Conservation (phyloP, 2,329 filamentous ascomycete genomes). For the Talaromyces sp. region DNA sequence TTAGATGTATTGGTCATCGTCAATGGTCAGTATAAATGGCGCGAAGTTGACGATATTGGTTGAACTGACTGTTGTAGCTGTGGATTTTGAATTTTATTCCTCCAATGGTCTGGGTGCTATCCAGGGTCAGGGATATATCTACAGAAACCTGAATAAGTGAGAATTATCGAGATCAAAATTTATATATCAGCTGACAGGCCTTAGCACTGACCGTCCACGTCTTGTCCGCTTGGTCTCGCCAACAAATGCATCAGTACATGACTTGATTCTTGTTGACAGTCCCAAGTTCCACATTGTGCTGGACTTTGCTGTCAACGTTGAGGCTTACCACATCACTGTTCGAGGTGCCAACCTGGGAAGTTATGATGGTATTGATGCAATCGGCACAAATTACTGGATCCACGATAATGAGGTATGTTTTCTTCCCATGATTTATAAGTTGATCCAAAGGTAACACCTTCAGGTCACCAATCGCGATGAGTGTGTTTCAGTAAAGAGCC, state of each 20-base stretch:
- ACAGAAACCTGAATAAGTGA: conserved; percentile 30
- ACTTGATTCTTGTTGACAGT: conserved; percentile 33
- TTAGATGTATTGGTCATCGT: conserved; percentile 31
- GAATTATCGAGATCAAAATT: background rate
- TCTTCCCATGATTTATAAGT: background rate
- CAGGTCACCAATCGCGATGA: conserved; percentile 39
- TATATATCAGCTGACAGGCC: background rate
- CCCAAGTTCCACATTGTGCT: conserved; percentile 40
- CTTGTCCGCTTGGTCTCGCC: conserved; percentile 27
- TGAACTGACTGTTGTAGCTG: conserved; percentile 20
- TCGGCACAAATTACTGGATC: conserved; percentile 37
- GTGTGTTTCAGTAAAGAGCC: conserved; percentile 39
- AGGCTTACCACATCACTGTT: conserved; percentile 39
- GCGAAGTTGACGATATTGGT: too few relatives aligned
- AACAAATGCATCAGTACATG: conserved; percentile 28
- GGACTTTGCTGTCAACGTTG: conserved; percentile 35
- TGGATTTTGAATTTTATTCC: conserved; percentile 37
- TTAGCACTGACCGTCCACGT: conserved; percentile 22
- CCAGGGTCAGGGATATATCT: conserved; percentile 36
- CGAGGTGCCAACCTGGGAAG: conserved; percentile 37
- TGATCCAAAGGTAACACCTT: background rate
- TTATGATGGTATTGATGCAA: conserved; percentile 38
- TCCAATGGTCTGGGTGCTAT: conserved; percentile 33
- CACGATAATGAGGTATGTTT: conserved; percentile 32
- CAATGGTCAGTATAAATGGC: conserved; percentile 23